Evolutionary conservation across 179 eudicot species (phyloP).

Genomic region (Gypsophila paniculata): DNA sequence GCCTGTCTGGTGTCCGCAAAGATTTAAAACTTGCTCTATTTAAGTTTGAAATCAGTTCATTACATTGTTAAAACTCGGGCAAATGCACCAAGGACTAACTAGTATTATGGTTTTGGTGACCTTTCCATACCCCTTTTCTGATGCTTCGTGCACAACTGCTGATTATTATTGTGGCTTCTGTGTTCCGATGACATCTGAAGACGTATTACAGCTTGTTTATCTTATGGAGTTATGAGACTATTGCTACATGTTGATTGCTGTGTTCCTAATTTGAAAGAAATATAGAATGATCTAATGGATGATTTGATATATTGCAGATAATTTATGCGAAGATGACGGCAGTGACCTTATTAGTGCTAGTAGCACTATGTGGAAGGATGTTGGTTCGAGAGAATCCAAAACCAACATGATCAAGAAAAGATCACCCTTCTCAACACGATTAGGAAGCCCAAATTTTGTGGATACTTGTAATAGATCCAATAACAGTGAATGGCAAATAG

Average conservation of each 20-base stretch:
- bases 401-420: conserved; percentile 36
- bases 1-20: not conserved
- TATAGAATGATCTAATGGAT: conserved; percentile 9
- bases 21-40: not conserved
- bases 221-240: not conserved
- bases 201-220: not conserved
- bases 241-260: not conserved
- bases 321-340: conserved; percentile 42
- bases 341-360: conserved; percentile 47
- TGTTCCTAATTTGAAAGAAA: conserved; percentile 6
- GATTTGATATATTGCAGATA: conserved; percentile 46
- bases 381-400: conserved; percentile 36
- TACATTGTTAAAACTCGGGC: not conserved
- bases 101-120: too few species aligned
- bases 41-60: not conserved
- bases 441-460: conserved; percentile 34
- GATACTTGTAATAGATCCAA: conserved; percentile 36
- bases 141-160: not conserved
- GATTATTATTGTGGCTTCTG: not conserved
- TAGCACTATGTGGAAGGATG: conserved; percentile 52
- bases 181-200: not conserved
- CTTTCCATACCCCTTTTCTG: not conserved
- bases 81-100: not conserved
- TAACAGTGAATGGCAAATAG: conserved; percentile 57
- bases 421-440: conserved; percentile 39